These are phyloP conservation scores for Neurospora sp. DNA, from an alignment of 495 filamentous ascomycete genomes.

Conservation along the genomic window DNA sequence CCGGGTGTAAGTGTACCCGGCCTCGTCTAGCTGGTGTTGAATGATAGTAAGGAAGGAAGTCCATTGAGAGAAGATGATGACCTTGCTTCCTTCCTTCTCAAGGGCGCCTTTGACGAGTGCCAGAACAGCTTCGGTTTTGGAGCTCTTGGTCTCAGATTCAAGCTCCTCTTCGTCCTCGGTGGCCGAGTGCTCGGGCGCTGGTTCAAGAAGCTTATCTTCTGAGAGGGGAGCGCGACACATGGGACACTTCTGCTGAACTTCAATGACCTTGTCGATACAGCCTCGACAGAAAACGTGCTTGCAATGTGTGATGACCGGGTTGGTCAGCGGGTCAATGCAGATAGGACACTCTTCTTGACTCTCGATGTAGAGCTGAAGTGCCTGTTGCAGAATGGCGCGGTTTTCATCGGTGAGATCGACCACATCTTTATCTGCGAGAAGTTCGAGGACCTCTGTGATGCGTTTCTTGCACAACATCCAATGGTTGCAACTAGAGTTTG, in stretches of 20 bases:
- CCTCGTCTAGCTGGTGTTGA: slow-evolving; percentile 54
- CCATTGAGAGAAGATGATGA: slow-evolving; percentile 91
- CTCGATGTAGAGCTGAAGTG: slow-evolving; percentile 71
- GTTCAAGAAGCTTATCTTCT: slow-evolving; percentile 50
- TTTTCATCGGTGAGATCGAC: slow-evolving; percentile 70
- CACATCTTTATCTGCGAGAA: slow-evolving; percentile 55
- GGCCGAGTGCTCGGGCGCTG: slow-evolving; percentile 43
- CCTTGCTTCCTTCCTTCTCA: slow-evolving; percentile 61
- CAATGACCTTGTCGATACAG: slow-evolving; percentile 73
- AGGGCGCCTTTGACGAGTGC: slow-evolving; percentile 66
- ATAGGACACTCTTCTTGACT: slow-evolving; percentile 76
- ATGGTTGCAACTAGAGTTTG: slow-evolving; percentile 52
- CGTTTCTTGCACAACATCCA: slow-evolving; percentile 72
- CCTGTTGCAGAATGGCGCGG: slow-evolving; percentile 57
- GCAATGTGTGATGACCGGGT: slow-evolving; percentile 80
- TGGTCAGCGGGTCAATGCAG: slow-evolving; percentile 64
- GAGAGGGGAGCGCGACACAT: slow-evolving; percentile 75
- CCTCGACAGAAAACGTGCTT: slow-evolving; percentile 69
- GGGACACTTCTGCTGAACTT: slow-evolving; percentile 73
- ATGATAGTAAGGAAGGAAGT: slow-evolving; percentile 79
- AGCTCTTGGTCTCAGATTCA: slow-evolving; percentile 59
- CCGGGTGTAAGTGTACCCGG: slow-evolving; percentile 55
- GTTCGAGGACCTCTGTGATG: slow-evolving; percentile 55
- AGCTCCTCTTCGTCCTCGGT: slow-evolving; percentile 35
- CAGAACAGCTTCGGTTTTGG: slow-evolving; percentile 76